Conservation (phyloP, 192 early-diverging fungal species). For the Oehlia diaphana region DNA sequence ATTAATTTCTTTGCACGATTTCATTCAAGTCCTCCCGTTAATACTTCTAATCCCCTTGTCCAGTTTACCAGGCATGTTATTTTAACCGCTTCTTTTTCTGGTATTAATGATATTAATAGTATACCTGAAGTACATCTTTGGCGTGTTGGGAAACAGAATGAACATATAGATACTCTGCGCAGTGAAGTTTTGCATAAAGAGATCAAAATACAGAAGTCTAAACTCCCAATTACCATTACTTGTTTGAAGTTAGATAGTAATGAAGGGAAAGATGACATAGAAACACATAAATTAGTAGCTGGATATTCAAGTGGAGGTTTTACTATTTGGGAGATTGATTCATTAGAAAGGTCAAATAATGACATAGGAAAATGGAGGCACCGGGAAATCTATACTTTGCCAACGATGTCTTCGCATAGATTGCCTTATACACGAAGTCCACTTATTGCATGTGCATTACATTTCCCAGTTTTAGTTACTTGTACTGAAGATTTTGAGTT, state of each 20-base stretch:
- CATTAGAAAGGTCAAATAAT: not conserved
- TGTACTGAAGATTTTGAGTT: constrained; percentile 39
- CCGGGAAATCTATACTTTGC: not conserved
- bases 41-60: constrained; percentile 34
- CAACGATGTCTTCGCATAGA: not conserved
- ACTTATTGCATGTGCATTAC: constrained; percentile 30
- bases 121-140: constrained; percentile 9
- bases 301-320: constrained; percentile 43
- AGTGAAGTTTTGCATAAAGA: not conserved
- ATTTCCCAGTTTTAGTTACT: constrained; percentile 33
- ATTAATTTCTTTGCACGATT: not conserved
- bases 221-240: constrained; percentile 21
- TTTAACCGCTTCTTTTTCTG: constrained; percentile 22
- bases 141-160: constrained; percentile 20
- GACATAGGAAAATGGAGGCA: not conserved
- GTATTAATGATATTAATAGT: not conserved
- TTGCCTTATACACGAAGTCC: not conserved
- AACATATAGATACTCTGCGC: not conserved
- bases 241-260: constrained; percentile 32
- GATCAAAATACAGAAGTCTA: not conserved
- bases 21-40: not conserved
- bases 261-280: not conserved
- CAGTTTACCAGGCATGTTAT: constrained; percentile 40
- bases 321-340: constrained; percentile 34
- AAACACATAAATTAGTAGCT: constrained; percentile 34